These are phyloP conservation scores for Leishmania lainsoni DNA, from an alignment of 208 protist species.

Conservation along the genomic window DNA sequence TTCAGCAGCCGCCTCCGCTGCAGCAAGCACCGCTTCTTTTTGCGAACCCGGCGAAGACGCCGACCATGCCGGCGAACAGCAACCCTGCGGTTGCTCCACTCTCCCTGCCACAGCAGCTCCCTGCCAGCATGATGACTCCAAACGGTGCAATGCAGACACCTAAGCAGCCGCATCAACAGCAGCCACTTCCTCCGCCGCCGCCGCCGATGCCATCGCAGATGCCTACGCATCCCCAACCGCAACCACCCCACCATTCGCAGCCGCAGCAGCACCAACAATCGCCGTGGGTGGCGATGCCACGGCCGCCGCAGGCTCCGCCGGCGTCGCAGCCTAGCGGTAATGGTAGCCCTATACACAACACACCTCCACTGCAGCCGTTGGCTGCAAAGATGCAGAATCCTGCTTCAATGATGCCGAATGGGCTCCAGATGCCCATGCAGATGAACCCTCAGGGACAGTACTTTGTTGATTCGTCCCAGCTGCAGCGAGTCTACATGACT, in stretches of 20 bases:
- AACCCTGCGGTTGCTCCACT: conserved; percentile 9
- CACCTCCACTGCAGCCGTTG: conserved; percentile 28
- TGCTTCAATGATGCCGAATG: conserved; percentile 14
- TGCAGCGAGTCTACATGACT: conserved; percentile 27
- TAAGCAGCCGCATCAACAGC: too few species aligned
- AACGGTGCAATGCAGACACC: conserved; percentile 16
- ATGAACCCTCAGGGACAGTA: conserved; percentile 40
- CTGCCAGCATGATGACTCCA: conserved; percentile 12
- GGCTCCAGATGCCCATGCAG: conserved; percentile 25
- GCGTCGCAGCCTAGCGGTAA: conserved; percentile 18
- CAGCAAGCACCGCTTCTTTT: conserved; percentile 18
- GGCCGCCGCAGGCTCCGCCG: conserved; percentile 21
- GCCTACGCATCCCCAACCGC: conserved; percentile 3
- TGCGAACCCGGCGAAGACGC: conserved; percentile 16
- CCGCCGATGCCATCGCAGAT: conserved; percentile 12
- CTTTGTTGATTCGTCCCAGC: conserved; percentile 29
- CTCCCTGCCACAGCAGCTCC: conserved; percentile 26
- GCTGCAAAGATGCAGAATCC: conserved; percentile 19
- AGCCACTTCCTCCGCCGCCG: conserved; percentile 11
- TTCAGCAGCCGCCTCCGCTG: neutral
- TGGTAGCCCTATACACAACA: conserved; percentile 17
- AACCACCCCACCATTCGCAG: neutral
- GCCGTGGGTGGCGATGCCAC: conserved; percentile 33
- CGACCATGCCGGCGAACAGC: conserved; percentile 11
- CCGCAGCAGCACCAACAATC: conserved; percentile 31